These are phyloP conservation scores for Asterochloris erici DNA, from an alignment of 139 green algal species.

Conservation along the genomic window DNA sequence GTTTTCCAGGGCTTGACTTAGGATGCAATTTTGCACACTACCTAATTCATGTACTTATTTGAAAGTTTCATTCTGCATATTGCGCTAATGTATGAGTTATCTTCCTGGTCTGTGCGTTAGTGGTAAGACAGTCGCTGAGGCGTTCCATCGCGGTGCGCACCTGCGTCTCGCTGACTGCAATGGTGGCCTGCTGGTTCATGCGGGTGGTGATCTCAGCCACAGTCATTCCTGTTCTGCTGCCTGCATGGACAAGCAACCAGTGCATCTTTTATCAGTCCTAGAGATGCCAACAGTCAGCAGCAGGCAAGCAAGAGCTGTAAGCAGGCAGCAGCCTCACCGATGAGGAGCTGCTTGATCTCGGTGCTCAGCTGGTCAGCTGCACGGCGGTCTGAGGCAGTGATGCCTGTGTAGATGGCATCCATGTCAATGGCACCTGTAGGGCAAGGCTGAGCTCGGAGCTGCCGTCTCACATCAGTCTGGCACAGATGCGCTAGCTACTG, in stretches of 20 bases:
- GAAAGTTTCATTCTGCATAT: no score
- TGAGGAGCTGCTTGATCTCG: slow-evolving; percentile 33
- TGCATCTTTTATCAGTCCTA: neutral
- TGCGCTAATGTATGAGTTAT: no score
- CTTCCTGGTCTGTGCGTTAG: no score
- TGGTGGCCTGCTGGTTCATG: slow-evolving; percentile 29
- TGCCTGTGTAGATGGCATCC: slow-evolving; percentile 51
- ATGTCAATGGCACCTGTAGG: slow-evolving; percentile 55
- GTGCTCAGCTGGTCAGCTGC: slow-evolving; percentile 30
- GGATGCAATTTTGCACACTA: no score
- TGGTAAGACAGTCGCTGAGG: no score
- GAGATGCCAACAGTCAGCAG: neutral
- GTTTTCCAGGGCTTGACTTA: slow-evolving; percentile 35
- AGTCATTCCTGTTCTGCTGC: slow-evolving; percentile 16
- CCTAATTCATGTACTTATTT: no score
- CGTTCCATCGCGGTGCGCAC: slow-evolving; percentile 23
- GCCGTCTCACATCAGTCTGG: no score
- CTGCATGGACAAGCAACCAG: neutral
- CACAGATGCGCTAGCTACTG: no score
- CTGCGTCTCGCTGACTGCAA: slow-evolving; percentile 22
- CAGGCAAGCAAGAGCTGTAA: neutral
- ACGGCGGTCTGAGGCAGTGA: slow-evolving; percentile 38
- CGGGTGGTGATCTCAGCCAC: slow-evolving; percentile 26
- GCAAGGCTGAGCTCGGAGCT: no score
- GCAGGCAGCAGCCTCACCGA: slow-evolving; percentile 6